Percentiles rank a stretch among this genome's conserved stretches.
phyloP scores from a whole-genome alignment of 2,329 filamentous ascomycete species.

The Peltaster fructicola region DNA sequence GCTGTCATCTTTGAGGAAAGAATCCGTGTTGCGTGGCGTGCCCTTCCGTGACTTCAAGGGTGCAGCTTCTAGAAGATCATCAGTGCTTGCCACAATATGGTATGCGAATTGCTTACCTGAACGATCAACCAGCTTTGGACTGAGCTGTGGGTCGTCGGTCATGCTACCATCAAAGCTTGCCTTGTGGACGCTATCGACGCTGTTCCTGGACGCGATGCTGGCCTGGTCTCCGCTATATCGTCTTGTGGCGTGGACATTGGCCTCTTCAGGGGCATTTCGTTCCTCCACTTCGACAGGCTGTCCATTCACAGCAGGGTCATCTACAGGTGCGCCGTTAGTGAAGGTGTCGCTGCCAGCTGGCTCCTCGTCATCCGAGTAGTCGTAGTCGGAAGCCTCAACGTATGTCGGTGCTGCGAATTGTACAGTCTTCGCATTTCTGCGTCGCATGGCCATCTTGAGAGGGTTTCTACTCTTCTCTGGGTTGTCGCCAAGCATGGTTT shows the following conservation, averaged over 20 bases:
- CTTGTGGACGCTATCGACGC: constrained; percentile 2
- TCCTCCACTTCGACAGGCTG: constrained; percentile 9
- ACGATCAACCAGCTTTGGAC: constrained; percentile 15
- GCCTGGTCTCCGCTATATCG: constrained; percentile 4
- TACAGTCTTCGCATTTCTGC: constrained; percentile 70
- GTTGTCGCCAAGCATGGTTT: constrained; percentile 54
- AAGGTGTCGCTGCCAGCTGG: too few species aligned
- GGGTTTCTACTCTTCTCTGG: constrained; percentile 68
- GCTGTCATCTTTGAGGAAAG: constrained; percentile 92
- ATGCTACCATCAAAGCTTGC: constrained; percentile 5
- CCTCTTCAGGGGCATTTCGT: constrained; percentile 5
- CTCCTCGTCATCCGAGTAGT: constrained; percentile 62
- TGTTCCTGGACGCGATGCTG: not conserved
- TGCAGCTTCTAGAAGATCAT: constrained; percentile 16
- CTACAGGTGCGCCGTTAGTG: too few species aligned
- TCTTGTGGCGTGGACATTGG: constrained; percentile 5
- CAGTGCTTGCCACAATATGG: not conserved
- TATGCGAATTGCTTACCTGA: constrained; percentile 4
- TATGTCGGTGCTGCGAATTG: constrained; percentile 74
- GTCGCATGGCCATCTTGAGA: constrained; percentile 66
- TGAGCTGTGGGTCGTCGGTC: constrained; percentile 14
- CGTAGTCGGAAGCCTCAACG: constrained; percentile 71
- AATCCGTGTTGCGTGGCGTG: constrained; percentile 78
- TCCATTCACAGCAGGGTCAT: constrained; percentile 11
- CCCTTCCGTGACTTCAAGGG: constrained; percentile 56